A percentile compares a stretch with the other conserved stretches of the same genome.
phyloP scores from a whole-genome alignment of 208 protist species.

The Acanthamoeba sp. region DNA sequence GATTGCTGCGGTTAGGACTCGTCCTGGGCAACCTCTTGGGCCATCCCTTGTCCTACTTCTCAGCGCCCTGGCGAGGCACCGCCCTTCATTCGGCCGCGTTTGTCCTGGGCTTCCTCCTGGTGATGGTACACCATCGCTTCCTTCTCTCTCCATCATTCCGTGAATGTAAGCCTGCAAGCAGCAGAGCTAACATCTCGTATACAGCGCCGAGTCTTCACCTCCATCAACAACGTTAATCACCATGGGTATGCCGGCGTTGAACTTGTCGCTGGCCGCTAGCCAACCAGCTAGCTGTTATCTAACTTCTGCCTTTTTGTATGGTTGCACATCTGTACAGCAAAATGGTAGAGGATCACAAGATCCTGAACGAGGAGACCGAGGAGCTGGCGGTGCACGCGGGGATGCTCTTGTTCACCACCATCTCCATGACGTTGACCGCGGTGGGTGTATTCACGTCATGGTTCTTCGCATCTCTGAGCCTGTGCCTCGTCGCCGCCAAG shows the following conservation, averaged over 20 bases:
- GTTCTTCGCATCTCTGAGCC: background rate
- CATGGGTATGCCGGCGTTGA: too few relatives aligned
- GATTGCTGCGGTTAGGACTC: background rate
- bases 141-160: background rate
- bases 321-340: background rate
- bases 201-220: background rate
- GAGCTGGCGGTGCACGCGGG: background rate
- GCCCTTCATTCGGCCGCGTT: conserved; percentile 16
- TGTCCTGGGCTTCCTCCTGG: background rate
- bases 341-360: background rate
- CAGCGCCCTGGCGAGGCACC: conserved; percentile 4
- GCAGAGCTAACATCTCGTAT: too few relatives aligned
- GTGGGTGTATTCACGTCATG: background rate
- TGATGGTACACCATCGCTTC: background rate
- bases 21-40: conserved; percentile 1
- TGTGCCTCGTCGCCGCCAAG: background rate
- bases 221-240: background rate
- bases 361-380: background rate
- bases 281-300: too few relatives aligned
- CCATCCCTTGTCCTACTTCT: conserved; percentile 3
- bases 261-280: too few relatives aligned
- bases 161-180: too few relatives aligned
- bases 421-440: background rate
- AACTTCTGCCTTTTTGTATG: background rate
- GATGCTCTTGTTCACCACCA: conserved; percentile 45